These are phyloP conservation scores for Solanum pimpinellifolium DNA, from an alignment of 257 asterid genomes.

Conservation along the genomic window DNA sequence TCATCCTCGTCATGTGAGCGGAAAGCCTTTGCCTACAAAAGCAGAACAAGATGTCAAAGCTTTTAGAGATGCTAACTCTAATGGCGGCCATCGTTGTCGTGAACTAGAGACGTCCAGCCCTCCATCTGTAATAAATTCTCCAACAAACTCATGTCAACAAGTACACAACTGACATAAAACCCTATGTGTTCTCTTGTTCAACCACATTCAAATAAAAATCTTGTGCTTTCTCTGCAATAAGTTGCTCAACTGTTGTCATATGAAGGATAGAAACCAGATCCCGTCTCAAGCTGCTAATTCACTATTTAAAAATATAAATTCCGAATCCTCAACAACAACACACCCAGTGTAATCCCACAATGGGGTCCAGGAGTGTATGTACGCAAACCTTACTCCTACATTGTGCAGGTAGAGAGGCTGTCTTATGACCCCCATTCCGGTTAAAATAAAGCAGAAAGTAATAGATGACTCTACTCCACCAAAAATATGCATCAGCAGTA, in stretches of 20 bases:
- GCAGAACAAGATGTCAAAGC: not conserved
- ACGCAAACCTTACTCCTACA: not conserved
- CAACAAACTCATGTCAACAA: not conserved
- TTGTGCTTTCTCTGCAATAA: not conserved
- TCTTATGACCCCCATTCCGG: not conserved
- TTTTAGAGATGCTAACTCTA: not conserved
- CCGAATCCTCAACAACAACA: not conserved
- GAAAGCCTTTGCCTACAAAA: constrained; percentile 76
- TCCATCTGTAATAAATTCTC: no score
- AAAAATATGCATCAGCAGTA: not conserved
- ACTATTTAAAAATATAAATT: not conserved
- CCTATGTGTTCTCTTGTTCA: not conserved
- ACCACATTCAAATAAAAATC: not conserved
- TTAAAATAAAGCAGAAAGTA: not conserved
- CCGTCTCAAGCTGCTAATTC: not conserved
- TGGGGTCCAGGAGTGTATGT: not conserved
- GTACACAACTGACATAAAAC: not conserved
- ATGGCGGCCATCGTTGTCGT: not conserved
- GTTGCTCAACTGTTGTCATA: not conserved
- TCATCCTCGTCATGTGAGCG: constrained; percentile 53
- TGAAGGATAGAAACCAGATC: not conserved
- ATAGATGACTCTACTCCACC: not conserved
- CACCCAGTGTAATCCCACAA: not conserved
- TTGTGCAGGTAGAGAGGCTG: not conserved
- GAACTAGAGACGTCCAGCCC: not conserved